phyloP scores from a whole-genome alignment of 2,329 filamentous ascomycete species.

The Monosporascus sp. region DNA sequence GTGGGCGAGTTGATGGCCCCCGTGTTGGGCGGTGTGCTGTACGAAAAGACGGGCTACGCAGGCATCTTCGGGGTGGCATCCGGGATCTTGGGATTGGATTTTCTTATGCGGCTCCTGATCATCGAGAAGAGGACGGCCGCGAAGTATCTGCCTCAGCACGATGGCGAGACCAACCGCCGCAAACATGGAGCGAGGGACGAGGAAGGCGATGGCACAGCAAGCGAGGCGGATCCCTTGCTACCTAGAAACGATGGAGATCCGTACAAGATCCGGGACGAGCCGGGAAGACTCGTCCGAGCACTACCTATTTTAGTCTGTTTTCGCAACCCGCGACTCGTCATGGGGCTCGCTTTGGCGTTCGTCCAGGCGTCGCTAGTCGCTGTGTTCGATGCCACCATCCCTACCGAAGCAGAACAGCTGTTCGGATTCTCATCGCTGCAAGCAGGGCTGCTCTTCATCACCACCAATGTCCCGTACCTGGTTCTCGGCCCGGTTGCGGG shows the following conservation, averaged over 20 bases:
- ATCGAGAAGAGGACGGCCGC: slow-evolving; percentile 58
- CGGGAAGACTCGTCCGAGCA: slow-evolving; percentile 31
- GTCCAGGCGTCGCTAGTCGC: slow-evolving; percentile 37
- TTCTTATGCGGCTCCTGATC: slow-evolving; percentile 54
- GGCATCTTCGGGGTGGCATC: slow-evolving; percentile 56
- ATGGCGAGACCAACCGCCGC: slow-evolving; percentile 15
- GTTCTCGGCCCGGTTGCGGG: slow-evolving; percentile 29
- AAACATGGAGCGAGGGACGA: slow-evolving; percentile 12
- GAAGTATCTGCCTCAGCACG: slow-evolving; percentile 29
- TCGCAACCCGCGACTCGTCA: slow-evolving; percentile 33
- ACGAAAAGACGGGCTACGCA: slow-evolving; percentile 51
- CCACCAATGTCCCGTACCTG: slow-evolving; percentile 31
- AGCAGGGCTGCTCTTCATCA: slow-evolving; percentile 33
- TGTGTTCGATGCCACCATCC: slow-evolving; percentile 34
- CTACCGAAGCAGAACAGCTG: slow-evolving; percentile 30
- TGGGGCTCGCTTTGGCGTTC: slow-evolving; percentile 34
- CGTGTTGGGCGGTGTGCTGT: slow-evolving; percentile 55
- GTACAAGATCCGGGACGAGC: slow-evolving; percentile 39
- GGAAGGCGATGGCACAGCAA: slow-evolving; percentile 19
- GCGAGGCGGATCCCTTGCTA: slow-evolving; percentile 35
- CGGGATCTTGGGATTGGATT: slow-evolving; percentile 51
- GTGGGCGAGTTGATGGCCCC: slow-evolving; percentile 53
- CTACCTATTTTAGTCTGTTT: slow-evolving; percentile 44
- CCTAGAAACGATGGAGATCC: slow-evolving; percentile 26
- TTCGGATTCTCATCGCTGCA: slow-evolving; percentile 31